Evolutionary conservation across 1,139 yeast genomes (phyloP), one percentile per base, ranked within the genome.

Genomic region (Kluyveromyces sp.): DNA sequence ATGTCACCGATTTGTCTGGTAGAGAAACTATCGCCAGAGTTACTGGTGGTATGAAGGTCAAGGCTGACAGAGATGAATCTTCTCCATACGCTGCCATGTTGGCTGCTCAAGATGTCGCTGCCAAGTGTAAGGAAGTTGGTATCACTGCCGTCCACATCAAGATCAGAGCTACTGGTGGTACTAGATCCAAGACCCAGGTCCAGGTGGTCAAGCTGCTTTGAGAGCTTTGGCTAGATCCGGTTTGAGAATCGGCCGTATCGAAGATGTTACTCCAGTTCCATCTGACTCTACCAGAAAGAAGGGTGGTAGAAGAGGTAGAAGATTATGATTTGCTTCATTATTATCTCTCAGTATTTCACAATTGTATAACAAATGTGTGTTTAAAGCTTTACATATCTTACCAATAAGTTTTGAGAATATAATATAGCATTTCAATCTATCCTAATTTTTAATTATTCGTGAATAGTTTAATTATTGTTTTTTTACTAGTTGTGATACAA

Each of bases 261-360:
- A 94, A 82, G 99, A 94, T 75, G 98, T 94, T 64, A 94, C 99
- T 66, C 98, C 98, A 75, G 92, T 94, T 70, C 99, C 99, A 74
- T 92, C 98, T 64, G 99, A 94, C 78, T 90, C 97, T 70, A 94
- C 98, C 76, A 94, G 99, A 85, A 88, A 95, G 87, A 94, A 94
- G 95, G 98, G 98, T 88, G 99, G 99, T 87, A 94, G 98, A 83
- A 90, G 99, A 85, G 99, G 99, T 90, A 92, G 98, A 85, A 89
- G 99, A 86, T 86, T 90, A 79, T 90, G 81, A 82, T 68, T 68
- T 59, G 38, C 34, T 38, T 29, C 44, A 36, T 33, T 21, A 37
- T 10, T 37, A 37, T 37, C 7, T 37, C 27, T 37, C 39, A 25
- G 8, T 37, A 37, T 37, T 28, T 37, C 39, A 28, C 27, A n/a